A percentile compares a stretch with the other conserved stretches of the same genome.
Conservation (phyloP, 257 asterid genomes). For the Nicotiana obtusifolia region DNA sequence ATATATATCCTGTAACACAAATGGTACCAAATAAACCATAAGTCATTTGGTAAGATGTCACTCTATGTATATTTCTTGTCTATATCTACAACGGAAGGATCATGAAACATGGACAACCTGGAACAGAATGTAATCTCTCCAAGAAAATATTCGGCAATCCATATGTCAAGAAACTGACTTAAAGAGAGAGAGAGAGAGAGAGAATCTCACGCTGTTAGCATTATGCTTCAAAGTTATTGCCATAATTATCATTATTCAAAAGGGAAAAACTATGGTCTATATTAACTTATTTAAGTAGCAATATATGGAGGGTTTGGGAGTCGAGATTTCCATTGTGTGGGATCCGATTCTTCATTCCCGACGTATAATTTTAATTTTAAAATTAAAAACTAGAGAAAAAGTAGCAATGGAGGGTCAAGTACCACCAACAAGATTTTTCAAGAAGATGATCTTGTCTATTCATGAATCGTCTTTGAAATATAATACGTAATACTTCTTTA, state of each 20-base stretch:
- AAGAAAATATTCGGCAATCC: not conserved
- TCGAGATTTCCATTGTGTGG: too few relatives aligned
- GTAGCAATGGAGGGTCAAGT: too few relatives aligned
- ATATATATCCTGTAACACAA: too few relatives aligned
- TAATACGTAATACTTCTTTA: too few relatives aligned
- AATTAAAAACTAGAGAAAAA: too few relatives aligned
- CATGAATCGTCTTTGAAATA: too few relatives aligned
- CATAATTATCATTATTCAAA: not conserved
- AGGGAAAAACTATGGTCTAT: not conserved
- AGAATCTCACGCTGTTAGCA: not conserved
- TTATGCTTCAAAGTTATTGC: not conserved
- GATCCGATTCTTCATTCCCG: too few relatives aligned
- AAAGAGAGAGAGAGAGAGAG: not conserved
- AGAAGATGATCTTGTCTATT: too few relatives aligned
- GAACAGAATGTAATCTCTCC: not conserved
- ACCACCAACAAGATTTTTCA: too few relatives aligned
- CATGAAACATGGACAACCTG: not conserved
- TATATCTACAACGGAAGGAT: not conserved
- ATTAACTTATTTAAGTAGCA: too few relatives aligned
- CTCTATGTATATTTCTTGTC: not conserved
- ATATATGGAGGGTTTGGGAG: too few relatives aligned
- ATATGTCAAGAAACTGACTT: not conserved
- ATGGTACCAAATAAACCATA: not conserved
- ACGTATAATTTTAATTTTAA: too few relatives aligned
- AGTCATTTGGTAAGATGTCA: not conserved